Evolutionary conservation across 2,329 filamentous ascomycete genomes (phyloP).

Genomic region (Fusarium buxicola): DNA sequence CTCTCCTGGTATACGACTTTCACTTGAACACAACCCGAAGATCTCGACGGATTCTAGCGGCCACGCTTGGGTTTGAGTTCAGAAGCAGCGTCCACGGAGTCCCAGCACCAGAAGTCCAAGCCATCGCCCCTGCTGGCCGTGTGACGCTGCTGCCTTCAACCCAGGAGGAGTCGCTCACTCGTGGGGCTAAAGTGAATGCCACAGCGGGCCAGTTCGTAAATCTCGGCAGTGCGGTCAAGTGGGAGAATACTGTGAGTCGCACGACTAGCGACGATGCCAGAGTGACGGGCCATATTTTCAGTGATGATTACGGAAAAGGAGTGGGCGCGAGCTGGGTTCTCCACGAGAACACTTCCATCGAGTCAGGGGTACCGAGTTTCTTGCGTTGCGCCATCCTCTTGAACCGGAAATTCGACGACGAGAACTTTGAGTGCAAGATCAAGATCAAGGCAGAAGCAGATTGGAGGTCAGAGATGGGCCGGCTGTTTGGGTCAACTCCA

Average conservation of each 20-base stretch:
- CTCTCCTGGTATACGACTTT: conserved; percentile 11
- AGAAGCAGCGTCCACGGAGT: neutral
- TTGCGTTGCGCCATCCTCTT: conserved; percentile 8
- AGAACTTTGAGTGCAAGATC: conserved; percentile 45
- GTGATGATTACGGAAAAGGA: conserved; percentile 35
- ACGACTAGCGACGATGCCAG: conserved; percentile 1
- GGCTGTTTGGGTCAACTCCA: conserved; percentile 44
- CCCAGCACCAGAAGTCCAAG: neutral
- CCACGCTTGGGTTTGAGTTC: conserved; percentile 15
- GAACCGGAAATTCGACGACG: conserved; percentile 34
- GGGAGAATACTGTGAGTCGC: conserved; percentile 3
- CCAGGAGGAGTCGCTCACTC: neutral
- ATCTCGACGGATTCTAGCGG: conserved; percentile 9
- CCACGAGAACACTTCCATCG: conserved; percentile 18
- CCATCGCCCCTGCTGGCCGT: neutral
- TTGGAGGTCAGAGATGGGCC: conserved; percentile 43
- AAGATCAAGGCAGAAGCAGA: conserved; percentile 46
- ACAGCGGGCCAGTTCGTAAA: neutral
- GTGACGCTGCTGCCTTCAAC: neutral
- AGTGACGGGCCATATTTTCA: conserved; percentile 21
- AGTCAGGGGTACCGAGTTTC: conserved; percentile 4
- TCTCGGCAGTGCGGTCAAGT: neutral
- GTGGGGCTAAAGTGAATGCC: neutral
- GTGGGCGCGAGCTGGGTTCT: conserved; percentile 34
- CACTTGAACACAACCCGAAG: conserved; percentile 6